Evolutionary conservation across 768 basidiomycete species (phyloP).

Genomic region (Arthromyces matolae): DNA sequence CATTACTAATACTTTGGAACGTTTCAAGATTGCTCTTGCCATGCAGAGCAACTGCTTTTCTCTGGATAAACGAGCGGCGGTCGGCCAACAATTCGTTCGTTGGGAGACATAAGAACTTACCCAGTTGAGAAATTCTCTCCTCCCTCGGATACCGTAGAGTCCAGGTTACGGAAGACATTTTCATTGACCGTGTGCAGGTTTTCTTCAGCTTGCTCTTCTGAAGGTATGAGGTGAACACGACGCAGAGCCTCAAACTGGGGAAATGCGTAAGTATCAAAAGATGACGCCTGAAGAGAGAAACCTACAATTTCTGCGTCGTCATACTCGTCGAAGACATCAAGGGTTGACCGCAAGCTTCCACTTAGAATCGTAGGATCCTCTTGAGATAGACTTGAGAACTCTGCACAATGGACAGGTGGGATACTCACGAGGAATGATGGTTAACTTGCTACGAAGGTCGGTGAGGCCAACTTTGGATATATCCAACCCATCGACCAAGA

Average conservation of each 20-base stretch:
- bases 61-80: slow-evolving; percentile 20
- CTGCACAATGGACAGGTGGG: background rate
- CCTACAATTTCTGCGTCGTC: slow-evolving; percentile 78
- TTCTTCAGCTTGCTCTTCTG: slow-evolving; percentile 45
- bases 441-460: slow-evolving; percentile 73
- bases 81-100: background rate
- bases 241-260: slow-evolving; percentile 79
- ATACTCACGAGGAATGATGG: slow-evolving; percentile 60
- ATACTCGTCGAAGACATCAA: slow-evolving; percentile 87
- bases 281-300: no score
- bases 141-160: slow-evolving; percentile 74
- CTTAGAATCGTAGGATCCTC: slow-evolving; percentile 90
- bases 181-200: slow-evolving; percentile 51
- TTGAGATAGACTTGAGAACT: slow-evolving; percentile 20
- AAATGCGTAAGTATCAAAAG: background rate
- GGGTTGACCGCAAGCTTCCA: slow-evolving; percentile 72
- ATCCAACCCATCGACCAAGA: slow-evolving; percentile 74
- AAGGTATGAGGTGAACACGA: slow-evolving; percentile 75
- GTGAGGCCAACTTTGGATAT: slow-evolving; percentile 78
- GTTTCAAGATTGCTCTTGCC: slow-evolving; percentile 77
- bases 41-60: slow-evolving; percentile 85
- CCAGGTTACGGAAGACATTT: slow-evolving; percentile 75
- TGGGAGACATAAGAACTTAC: slow-evolving; percentile 31
- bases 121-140: slow-evolving; percentile 90
- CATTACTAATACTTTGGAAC: slow-evolving; percentile 76